Evolutionary conservation across 148 eudicot genomes (phyloP).

Genomic region (Tetragonia tetragonoides): DNA sequence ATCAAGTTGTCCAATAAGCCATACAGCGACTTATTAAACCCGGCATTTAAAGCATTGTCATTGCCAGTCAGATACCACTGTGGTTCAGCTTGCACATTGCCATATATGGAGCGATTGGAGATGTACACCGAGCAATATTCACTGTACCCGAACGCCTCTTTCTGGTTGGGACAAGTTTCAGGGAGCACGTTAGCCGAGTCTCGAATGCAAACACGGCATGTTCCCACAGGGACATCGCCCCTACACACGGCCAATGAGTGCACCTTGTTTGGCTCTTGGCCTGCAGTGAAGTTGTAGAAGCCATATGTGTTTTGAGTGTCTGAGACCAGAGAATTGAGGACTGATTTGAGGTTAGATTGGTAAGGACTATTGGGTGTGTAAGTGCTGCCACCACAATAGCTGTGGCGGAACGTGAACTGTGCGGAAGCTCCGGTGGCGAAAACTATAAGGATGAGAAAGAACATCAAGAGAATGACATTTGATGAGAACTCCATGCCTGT

Average conservation of each 20-base stretch:
- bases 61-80: not conserved
- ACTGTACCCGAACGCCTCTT: slow-evolving; percentile 21
- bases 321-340: slow-evolving; percentile 7
- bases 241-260: slow-evolving; percentile 19
- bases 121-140: slow-evolving; percentile 21
- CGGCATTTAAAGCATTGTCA: not conserved
- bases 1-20: slow-evolving; percentile 9
- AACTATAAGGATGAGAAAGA: not conserved
- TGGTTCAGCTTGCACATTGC: not conserved
- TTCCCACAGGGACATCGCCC: slow-evolving; percentile 25
- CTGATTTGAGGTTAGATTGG: slow-evolving; percentile 24
- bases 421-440: not conserved
- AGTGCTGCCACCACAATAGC: not conserved
- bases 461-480: not conserved
- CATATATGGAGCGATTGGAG: slow-evolving; percentile 16
- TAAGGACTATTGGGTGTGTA: slow-evolving; percentile 25
- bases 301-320: slow-evolving; percentile 27
- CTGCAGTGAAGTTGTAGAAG: slow-evolving; percentile 27
- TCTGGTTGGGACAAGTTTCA: slow-evolving; percentile 17
- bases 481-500: not conserved
- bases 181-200: slow-evolving; percentile 6
- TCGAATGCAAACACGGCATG: slow-evolving; percentile 21
- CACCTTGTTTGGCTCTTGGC: slow-evolving; percentile 17
- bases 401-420: slow-evolving; percentile 18
- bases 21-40: slow-evolving; percentile 14